Conservation (phyloP, 2,329 filamentous ascomycete species). For the Ilyonectria destructans region DNA sequence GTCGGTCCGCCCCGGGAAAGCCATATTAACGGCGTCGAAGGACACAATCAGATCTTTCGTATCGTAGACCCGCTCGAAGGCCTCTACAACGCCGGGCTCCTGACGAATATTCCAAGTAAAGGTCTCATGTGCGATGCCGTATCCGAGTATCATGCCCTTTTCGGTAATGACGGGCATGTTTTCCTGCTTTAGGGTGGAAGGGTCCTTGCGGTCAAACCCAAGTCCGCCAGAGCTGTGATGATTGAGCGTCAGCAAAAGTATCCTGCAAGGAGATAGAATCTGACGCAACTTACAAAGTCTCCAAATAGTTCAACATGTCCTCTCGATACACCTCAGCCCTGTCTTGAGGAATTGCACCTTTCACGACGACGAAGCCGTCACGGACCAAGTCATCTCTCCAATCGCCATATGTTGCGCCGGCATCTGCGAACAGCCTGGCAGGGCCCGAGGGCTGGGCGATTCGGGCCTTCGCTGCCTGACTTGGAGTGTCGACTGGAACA, state of each 20-base stretch:
- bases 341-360: conserved; percentile 22
- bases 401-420: conserved; percentile 7
- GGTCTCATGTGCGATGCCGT: conserved; percentile 62
- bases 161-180: conserved; percentile 45
- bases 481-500: neutral
- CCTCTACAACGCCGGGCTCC: conserved; percentile 61
- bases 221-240: conserved; percentile 10
- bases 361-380: conserved; percentile 24
- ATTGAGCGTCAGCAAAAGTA: neutral
- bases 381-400: conserved; percentile 25
- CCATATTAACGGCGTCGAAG: conserved; percentile 55
- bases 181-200: conserved; percentile 14
- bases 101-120: conserved; percentile 63
- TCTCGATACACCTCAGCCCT: conserved; percentile 20
- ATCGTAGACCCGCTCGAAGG: conserved; percentile 62
- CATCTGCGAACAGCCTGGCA: conserved; percentile 6
- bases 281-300: conserved; percentile 19
- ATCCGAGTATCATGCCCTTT: conserved; percentile 64
- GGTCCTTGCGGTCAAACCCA: conserved; percentile 23
- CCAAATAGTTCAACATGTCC: conserved; percentile 17
- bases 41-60: conserved; percentile 64
- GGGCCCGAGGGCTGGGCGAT: conserved; percentile 1
- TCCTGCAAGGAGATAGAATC: neutral
- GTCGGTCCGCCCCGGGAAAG: conserved; percentile 58
- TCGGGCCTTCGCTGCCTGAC: neutral